A percentile compares a stretch with the other conserved stretches of the same genome.
These are phyloP conservation scores for Colletotrichum sp. DNA, from an alignment of 2,329 filamentous ascomycete genomes.

Conservation along the genomic window DNA sequence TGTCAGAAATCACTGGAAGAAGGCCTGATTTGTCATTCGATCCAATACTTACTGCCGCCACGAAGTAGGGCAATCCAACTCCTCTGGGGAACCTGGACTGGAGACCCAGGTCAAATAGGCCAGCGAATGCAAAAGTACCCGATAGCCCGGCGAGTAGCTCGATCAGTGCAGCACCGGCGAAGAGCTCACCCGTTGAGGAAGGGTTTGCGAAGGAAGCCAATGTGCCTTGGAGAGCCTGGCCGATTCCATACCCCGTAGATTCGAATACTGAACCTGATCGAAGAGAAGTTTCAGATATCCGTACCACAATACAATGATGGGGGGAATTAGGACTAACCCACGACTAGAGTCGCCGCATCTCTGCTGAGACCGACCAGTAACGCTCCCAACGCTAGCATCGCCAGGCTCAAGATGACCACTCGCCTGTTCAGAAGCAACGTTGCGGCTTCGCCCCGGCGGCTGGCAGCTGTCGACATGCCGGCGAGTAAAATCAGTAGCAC, in stretches of 20 bases:
- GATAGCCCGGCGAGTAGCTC: background rate
- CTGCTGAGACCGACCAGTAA: background rate
- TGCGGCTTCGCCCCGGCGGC: background rate
- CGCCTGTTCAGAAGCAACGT: background rate
- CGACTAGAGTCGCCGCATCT: background rate
- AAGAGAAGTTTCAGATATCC: fast-evolving
- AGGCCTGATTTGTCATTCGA: background rate
- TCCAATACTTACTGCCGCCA: background rate
- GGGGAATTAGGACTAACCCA: background rate
- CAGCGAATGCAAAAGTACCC: background rate
- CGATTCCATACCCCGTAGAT: background rate
- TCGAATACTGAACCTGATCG: background rate
- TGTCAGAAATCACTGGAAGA: background rate
- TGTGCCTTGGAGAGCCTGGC: background rate
- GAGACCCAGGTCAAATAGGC: background rate
- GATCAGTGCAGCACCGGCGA: background rate
- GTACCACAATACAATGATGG: background rate
- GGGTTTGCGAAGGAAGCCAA: background rate
- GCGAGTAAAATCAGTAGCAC: background rate
- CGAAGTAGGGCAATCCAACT: background rate
- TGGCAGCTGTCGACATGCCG: background rate
- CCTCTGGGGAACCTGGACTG: background rate
- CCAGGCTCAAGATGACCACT: background rate
- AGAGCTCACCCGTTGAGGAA: background rate
- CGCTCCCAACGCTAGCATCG: background rate